phyloP scores from a whole-genome alignment of 2,329 filamentous ascomycete species.

The Penicillium sclerotiorum region DNA sequence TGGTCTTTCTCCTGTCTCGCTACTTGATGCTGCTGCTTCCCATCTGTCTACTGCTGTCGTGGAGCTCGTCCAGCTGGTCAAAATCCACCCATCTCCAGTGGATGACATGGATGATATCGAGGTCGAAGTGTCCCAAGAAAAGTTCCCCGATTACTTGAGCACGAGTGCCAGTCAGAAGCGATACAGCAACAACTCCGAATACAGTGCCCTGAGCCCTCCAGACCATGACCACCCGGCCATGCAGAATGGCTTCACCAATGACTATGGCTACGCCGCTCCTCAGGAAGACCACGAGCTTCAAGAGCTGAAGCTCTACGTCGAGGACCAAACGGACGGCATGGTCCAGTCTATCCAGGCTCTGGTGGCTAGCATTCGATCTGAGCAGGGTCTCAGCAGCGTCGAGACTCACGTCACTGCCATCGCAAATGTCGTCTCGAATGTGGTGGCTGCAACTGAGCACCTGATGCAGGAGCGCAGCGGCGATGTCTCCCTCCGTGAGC shows the following conservation, averaged over 20 bases:
- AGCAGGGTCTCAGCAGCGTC: slow-evolving; percentile 66
- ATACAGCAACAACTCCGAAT: slow-evolving; percentile 69
- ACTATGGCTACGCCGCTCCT: slow-evolving; percentile 46
- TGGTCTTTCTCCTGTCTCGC: slow-evolving; percentile 87
- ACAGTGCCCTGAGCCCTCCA: slow-evolving; percentile 73
- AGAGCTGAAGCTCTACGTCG: slow-evolving; percentile 73
- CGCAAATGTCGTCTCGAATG: slow-evolving; percentile 68
- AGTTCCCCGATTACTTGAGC: slow-evolving; percentile 68
- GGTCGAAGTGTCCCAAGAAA: slow-evolving; percentile 62
- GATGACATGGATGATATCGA: slow-evolving; percentile 80
- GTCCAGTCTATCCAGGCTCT: slow-evolving; percentile 82
- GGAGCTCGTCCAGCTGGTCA: slow-evolving; percentile 79
- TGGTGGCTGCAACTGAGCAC: slow-evolving; percentile 66
- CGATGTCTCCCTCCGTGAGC: slow-evolving; percentile 53
- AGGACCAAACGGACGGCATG: slow-evolving; percentile 78
- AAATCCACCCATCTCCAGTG: slow-evolving; percentile 75
- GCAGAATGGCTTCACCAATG: slow-evolving; percentile 34
- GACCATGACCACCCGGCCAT: slow-evolving; percentile 28
- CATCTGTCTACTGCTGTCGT: slow-evolving; percentile 85
- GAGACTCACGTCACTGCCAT: slow-evolving; percentile 72
- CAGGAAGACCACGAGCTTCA: slow-evolving; percentile 55
- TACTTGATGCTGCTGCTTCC: slow-evolving; percentile 89
- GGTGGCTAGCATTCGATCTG: slow-evolving; percentile 69
- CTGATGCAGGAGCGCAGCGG: slow-evolving; percentile 53
- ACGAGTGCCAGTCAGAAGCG: slow-evolving; percentile 54